phyloP scores from a whole-genome alignment of 2,329 filamentous ascomycete species.

The Hypoxylon sp. region DNA sequence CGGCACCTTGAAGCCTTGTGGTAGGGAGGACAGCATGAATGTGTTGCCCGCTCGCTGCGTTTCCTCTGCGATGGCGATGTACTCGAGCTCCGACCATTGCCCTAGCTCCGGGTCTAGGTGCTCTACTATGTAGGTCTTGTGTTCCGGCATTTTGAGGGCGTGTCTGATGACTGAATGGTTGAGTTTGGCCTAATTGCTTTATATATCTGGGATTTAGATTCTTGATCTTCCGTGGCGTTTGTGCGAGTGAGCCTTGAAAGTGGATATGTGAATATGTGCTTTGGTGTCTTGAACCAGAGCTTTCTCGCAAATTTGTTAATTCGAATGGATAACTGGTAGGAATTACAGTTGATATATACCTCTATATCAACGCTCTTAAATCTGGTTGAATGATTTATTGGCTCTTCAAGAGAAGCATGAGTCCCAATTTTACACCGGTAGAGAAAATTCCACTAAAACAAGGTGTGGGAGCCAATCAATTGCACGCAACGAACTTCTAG shows the following conservation, averaged over 20 bases:
- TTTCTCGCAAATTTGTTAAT: neutral
- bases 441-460: conserved; percentile 27
- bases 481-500: conserved; percentile 2
- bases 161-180: neutral
- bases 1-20: conserved; percentile 75
- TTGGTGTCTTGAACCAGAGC: neutral
- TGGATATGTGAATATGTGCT: neutral
- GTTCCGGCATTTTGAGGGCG: conserved; percentile 43
- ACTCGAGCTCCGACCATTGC: conserved; percentile 94
- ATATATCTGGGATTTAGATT: neutral
- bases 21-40: conserved; percentile 88
- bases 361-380: neutral
- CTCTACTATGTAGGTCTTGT: conserved; percentile 91
- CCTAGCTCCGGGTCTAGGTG: conserved; percentile 96
- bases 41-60: conserved; percentile 73
- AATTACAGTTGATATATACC: neutral
- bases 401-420: conserved; percentile 4
- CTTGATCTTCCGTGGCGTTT: neutral
- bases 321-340: neutral
- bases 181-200: neutral
- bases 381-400: neutral
- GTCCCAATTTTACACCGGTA: neutral
- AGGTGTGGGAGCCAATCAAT: conserved; percentile 39
- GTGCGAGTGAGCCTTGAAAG: neutral
- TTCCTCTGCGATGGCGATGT: conserved; percentile 87